Conservation (phyloP, 1,139 yeast species). For the Candida sojae region DNA sequence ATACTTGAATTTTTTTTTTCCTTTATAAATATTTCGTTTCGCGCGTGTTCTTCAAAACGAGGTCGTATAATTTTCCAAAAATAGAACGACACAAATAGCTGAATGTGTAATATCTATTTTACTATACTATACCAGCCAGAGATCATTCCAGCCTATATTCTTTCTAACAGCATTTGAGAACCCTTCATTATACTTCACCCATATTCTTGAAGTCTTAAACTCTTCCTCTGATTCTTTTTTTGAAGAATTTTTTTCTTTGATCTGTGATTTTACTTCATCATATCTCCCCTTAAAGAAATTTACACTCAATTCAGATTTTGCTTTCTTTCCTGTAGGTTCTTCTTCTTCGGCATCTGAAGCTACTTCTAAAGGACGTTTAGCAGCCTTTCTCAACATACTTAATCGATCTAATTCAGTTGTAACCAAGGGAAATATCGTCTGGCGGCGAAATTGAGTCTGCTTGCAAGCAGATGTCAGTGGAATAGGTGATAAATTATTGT, state of each 20-base stretch:
- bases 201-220: constrained; percentile 48
- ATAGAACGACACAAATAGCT: neutral
- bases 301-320: constrained; percentile 25
- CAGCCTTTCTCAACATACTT: constrained; percentile 21
- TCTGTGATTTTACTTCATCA: constrained; percentile 29
- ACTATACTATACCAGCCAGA: constrained; percentile 42
- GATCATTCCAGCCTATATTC: constrained; percentile 75
- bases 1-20: neutral
- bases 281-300: constrained; percentile 45
- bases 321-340: constrained; percentile 27
- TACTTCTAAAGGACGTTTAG: constrained; percentile 31
- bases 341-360: constrained; percentile 20
- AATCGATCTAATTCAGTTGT: constrained; percentile 43
- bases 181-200: constrained; percentile 95
- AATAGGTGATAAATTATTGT: constrained; percentile 21
- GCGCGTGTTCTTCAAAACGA: neutral
- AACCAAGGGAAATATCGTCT: constrained; percentile 40
- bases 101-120: neutral
- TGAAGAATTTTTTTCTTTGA: constrained; percentile 9
- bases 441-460: constrained; percentile 31
- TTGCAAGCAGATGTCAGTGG: constrained; percentile 18
- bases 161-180: constrained; percentile 92
- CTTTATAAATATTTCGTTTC: neutral
- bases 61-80: neutral
- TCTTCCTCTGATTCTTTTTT: constrained; percentile 12